A percentile compares a stretch with the other conserved stretches of the same genome.
Conservation (phyloP, 345 rosid species). For the Turritis glabra region DNA sequence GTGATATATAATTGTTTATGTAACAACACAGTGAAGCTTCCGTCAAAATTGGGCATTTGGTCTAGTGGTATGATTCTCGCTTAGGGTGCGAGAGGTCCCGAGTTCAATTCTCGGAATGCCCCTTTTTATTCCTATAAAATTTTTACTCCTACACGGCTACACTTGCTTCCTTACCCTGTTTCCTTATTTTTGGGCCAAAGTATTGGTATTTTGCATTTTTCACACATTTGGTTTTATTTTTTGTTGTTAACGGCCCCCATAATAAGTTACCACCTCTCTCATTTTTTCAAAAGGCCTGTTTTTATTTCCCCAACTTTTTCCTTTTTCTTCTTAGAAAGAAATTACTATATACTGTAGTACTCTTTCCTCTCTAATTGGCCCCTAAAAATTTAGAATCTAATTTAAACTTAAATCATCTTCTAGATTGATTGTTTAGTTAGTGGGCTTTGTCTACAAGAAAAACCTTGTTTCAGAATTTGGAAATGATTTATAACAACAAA, state of each 20-base stretch:
- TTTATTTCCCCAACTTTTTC: no score
- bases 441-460: no score
- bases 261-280: no score
- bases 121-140: neutral
- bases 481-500: no score
- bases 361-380: no score
- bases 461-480: no score
- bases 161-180: neutral
- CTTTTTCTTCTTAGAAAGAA: no score
- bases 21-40: accelerated
- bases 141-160: neutral
- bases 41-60: neutral
- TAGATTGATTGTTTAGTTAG: no score
- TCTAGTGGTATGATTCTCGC: constrained; percentile 51
- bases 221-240: neutral
- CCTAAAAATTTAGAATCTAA: no score
- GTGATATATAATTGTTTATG: neutral
- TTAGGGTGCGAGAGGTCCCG: constrained; percentile 86
- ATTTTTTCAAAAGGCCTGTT: no score
- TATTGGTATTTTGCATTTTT: neutral
- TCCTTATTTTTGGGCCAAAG: constrained; percentile 12
- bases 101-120: constrained; percentile 59
- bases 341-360: no score
- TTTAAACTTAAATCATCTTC: no score
- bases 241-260: constrained; percentile 4